A percentile compares a stretch with the other conserved stretches of the same genome.
Evolutionary conservation across 2,329 filamentous ascomycete species (phyloP).

Genomic region (Monosporascus sp.): DNA sequence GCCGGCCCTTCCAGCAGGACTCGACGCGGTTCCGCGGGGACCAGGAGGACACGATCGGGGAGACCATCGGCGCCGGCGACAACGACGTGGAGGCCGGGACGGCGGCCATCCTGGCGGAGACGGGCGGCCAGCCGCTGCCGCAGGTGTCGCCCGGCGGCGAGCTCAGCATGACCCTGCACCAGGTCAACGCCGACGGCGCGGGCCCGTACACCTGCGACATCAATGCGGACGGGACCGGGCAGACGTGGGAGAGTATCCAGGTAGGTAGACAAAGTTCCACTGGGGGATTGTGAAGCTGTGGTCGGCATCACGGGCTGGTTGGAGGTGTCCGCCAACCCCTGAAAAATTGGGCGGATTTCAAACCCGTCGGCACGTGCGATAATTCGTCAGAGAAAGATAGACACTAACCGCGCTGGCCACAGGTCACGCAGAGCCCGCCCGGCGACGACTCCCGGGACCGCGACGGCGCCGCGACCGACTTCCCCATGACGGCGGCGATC

Average conservation of each 20-base stretch:
- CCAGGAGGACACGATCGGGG: conserved; percentile 48
- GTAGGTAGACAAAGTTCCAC: conserved; percentile 27
- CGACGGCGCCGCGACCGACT: conserved; percentile 35
- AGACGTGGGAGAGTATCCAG: conserved; percentile 46
- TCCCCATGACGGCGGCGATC: conserved; percentile 54
- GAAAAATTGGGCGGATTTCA: too few relatives aligned
- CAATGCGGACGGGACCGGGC: conserved; percentile 54
- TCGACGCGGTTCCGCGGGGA: conserved; percentile 56
- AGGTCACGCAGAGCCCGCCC: conserved; percentile 41
- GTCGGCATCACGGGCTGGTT: too few relatives aligned
- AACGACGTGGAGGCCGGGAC: conserved; percentile 56
- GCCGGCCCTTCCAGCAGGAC: conserved; percentile 60
- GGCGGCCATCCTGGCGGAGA: conserved; percentile 51
- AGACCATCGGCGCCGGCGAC: conserved; percentile 52
- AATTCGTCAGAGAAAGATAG: too few relatives aligned
- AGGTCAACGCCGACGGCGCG: conserved; percentile 63
- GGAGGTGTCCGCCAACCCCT: too few relatives aligned
- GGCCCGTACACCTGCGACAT: conserved; percentile 64
- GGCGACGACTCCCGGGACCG: conserved; percentile 46
- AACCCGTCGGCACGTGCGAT: too few relatives aligned
- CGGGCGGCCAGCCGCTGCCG: conserved; percentile 47
- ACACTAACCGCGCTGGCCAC: too few relatives aligned
- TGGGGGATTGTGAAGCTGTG: too few relatives aligned
- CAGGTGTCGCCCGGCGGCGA: conserved; percentile 54
- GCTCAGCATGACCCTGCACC: conserved; percentile 59